Evolutionary conservation across 2,329 filamentous ascomycete genomes (phyloP).

Genomic region (Trichophyton simii): DNA sequence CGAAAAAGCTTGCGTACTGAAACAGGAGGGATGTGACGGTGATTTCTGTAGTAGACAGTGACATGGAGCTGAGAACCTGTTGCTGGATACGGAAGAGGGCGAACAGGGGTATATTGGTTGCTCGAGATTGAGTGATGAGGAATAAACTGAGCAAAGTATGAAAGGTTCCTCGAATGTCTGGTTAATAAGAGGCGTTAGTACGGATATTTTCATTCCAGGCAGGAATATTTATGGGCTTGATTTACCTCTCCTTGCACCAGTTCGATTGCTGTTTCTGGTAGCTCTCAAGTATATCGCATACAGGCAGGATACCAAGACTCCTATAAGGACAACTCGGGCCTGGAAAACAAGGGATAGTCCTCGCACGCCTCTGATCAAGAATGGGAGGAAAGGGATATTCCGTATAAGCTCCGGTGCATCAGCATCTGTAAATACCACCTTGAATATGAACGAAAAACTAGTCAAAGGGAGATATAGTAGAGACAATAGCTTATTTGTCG

Average conservation of each 20-base stretch:
- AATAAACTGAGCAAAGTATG: constrained; percentile 66
- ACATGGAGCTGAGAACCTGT: constrained; percentile 36
- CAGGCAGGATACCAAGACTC: constrained; percentile 27
- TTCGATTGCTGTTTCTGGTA: background rate
- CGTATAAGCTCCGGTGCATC: constrained; percentile 73
- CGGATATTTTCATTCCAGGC: background rate
- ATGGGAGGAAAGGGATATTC: constrained; percentile 22
- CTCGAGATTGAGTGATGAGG: constrained; percentile 73
- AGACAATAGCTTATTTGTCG: background rate
- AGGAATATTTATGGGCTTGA: background rate
- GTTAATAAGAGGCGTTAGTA: background rate
- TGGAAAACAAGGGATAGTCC: constrained; percentile 37
- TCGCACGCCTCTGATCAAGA: constrained; percentile 28
- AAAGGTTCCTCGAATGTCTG: constrained; percentile 26
- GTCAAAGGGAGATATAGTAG: constrained; percentile 19
- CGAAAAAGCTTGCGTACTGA: constrained; percentile 76
- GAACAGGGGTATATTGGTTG: constrained; percentile 75
- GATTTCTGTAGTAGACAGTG: constrained; percentile 42
- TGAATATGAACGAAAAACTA: constrained; percentile 62
- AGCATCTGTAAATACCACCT: constrained; percentile 72
- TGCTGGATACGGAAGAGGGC: constrained; percentile 58
- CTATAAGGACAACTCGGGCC: constrained; percentile 39
- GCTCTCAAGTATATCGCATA: constrained; percentile 16
- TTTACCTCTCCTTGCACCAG: background rate
- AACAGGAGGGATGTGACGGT: constrained; percentile 62